phyloP scores from a whole-genome alignment of 2,329 filamentous ascomycete species.

The Drechslera avenae region DNA sequence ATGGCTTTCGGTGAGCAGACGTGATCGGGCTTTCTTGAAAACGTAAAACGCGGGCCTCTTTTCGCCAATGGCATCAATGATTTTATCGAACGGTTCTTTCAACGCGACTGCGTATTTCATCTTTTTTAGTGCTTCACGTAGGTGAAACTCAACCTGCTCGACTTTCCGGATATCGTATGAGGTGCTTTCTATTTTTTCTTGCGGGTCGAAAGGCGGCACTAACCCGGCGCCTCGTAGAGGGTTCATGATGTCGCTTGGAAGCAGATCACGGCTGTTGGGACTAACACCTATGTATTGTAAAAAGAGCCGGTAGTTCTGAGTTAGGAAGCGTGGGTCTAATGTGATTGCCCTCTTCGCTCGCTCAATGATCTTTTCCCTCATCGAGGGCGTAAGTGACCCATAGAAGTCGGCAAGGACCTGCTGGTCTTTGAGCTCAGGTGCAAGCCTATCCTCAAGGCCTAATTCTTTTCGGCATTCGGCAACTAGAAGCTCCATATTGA shows the following conservation, averaged over 20 bases:
- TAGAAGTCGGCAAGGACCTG: slow-evolving; percentile 30
- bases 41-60: neutral
- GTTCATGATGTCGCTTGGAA: slow-evolving; percentile 35
- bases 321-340: slow-evolving; percentile 18
- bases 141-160: slow-evolving; percentile 26
- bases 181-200: neutral
- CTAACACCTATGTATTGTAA: slow-evolving; percentile 24
- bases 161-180: slow-evolving; percentile 14
- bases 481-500: slow-evolving; percentile 17
- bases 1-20: slow-evolving; percentile 23
- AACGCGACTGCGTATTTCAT: slow-evolving; percentile 14
- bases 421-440: neutral
- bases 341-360: slow-evolving; percentile 25
- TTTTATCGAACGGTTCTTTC: neutral
- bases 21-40: slow-evolving; percentile 18
- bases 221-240: slow-evolving; percentile 30
- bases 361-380: slow-evolving; percentile 20
- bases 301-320: slow-evolving; percentile 15
- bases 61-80: slow-evolving; percentile 14
- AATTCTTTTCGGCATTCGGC: slow-evolving; percentile 13
- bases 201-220: slow-evolving; percentile 17
- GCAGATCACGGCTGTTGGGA: slow-evolving; percentile 15
- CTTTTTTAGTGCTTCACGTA: slow-evolving; percentile 18
- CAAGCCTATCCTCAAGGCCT: neutral
- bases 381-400: slow-evolving; percentile 21